phyloP scores from a whole-genome alignment of 2,329 filamentous ascomycete species.

The Fusarium coffeatum region DNA sequence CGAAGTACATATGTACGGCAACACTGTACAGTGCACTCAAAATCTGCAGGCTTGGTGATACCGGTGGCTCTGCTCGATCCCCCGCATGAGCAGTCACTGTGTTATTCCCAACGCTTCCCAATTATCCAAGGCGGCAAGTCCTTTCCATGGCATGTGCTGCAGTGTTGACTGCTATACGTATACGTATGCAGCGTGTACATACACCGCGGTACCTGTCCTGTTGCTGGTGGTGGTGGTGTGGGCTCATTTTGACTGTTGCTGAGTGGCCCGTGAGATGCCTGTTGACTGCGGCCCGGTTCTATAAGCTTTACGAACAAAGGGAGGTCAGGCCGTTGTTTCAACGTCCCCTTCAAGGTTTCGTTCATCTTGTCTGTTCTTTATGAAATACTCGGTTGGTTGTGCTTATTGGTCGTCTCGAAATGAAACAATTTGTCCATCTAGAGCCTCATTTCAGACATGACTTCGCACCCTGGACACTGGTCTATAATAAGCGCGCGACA shows the following conservation, averaged over 20 bases:
- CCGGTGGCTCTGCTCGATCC: slow-evolving; percentile 16
- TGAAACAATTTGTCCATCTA: slow-evolving; percentile 24
- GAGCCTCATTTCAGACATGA: slow-evolving; percentile 10
- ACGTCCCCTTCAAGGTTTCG: slow-evolving; percentile 23
- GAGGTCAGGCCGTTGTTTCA: slow-evolving; percentile 42
- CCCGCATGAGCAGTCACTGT: slow-evolving; percentile 18
- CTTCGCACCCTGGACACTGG: neutral
- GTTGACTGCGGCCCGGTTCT: slow-evolving; percentile 28
- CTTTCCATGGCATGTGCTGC: neutral
- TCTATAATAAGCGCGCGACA: slow-evolving; percentile 23
- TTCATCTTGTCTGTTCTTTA: slow-evolving; percentile 22
- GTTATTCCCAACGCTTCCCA: slow-evolving; percentile 11
- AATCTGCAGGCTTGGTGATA: slow-evolving; percentile 12
- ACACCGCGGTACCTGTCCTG: slow-evolving; percentile 1
- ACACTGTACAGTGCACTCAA: slow-evolving; percentile 17
- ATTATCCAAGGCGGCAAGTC: neutral
- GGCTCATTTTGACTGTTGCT: slow-evolving; percentile 30
- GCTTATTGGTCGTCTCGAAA: slow-evolving; percentile 20
- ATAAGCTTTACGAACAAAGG: slow-evolving; percentile 35
- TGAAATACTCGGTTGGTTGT: slow-evolving; percentile 1
- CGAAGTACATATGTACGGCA: neutral
- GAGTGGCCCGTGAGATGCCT: slow-evolving; percentile 33
- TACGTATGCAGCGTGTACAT: neutral
- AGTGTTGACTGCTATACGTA: neutral
- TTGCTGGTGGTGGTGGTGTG: slow-evolving; percentile 32